These are phyloP conservation scores for Carex kokanica DNA, from an alignment of 176 grass and related monocot species.

Conservation along the genomic window DNA sequence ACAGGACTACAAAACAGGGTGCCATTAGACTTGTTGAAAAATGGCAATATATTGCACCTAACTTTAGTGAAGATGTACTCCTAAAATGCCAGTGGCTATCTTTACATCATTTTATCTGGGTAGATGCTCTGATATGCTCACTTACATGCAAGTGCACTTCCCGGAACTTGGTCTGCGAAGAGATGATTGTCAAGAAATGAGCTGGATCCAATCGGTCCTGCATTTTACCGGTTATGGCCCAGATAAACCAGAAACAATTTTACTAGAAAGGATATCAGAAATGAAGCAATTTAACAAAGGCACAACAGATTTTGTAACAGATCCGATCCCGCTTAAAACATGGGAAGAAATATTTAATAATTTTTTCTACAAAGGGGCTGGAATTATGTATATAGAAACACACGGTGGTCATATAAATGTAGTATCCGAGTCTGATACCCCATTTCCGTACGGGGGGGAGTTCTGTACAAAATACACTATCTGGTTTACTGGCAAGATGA, in stretches of 20 bases:
- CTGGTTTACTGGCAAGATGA: conserved; percentile 44
- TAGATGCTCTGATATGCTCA: not conserved
- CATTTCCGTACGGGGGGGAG: conserved; percentile 53
- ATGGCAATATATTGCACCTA: conserved; percentile 44
- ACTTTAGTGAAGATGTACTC: conserved; percentile 7
- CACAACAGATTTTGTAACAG: conserved; percentile 53
- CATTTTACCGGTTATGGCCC: conserved; percentile 50
- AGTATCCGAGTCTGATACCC: conserved; percentile 35
- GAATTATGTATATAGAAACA: conserved; percentile 54
- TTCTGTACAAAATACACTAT: conserved; percentile 52
- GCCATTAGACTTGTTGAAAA: conserved; percentile 25
- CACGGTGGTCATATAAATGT: conserved; percentile 38
- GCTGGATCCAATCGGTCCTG: conserved; percentile 49
- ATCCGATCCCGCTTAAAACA: conserved; percentile 32
- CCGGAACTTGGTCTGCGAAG: conserved; percentile 40
- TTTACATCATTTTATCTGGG: conserved; percentile 42
- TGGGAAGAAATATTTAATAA: conserved; percentile 42
- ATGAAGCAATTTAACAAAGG: conserved; percentile 42
- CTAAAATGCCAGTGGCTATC: not conserved
- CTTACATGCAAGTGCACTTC: conserved; percentile 25
- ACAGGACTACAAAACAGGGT: conserved; percentile 25
- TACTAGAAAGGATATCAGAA: conserved; percentile 40
- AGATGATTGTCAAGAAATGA: conserved; percentile 60
- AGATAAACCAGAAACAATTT: conserved; percentile 24
- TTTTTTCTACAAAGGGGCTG: conserved; percentile 33